Percentiles rank a stretch among this genome's conserved stretches.
These are phyloP conservation scores for Clonostachys rhizophaga DNA, from an alignment of 2,329 filamentous ascomycete genomes.

Conservation along the genomic window DNA sequence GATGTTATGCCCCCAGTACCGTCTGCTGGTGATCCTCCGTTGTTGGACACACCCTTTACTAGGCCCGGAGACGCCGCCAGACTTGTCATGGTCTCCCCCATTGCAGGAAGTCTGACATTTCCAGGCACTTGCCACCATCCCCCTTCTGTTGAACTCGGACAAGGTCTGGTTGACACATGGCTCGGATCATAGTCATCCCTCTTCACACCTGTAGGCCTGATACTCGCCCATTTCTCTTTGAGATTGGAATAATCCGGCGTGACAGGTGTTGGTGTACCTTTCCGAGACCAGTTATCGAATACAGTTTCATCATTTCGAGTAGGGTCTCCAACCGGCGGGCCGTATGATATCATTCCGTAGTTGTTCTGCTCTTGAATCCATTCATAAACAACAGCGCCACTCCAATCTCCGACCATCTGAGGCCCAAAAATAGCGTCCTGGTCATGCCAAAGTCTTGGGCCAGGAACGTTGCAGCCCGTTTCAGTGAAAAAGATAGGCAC, in stretches of 20 bases:
- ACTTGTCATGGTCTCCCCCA: constrained; percentile 42
- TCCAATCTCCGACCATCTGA: constrained; percentile 67
- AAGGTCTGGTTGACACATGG: constrained; percentile 58
- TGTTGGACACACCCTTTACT: no score
- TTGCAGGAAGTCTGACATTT: constrained; percentile 61
- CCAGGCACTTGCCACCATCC: constrained; percentile 80
- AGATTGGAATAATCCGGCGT: constrained; percentile 76
- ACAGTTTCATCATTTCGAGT: constrained; percentile 48
- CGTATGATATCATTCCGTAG: constrained; percentile 79
- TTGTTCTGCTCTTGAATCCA: constrained; percentile 84
- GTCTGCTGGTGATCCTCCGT: no score
- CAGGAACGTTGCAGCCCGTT: constrained; percentile 71
- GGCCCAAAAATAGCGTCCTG: constrained; percentile 72
- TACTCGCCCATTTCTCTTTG: constrained; percentile 68
- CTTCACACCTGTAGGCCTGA: constrained; percentile 64
- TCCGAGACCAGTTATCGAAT: constrained; percentile 62
- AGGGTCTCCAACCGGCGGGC: constrained; percentile 46
- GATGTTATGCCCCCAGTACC: no score
- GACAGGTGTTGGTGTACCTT: constrained; percentile 69
- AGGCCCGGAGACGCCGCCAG: no score
- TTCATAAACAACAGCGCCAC: constrained; percentile 81
- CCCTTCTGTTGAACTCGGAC: constrained; percentile 63
- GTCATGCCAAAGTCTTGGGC: constrained; percentile 62
- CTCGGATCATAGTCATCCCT: constrained; percentile 60
- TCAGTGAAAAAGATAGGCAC: constrained; percentile 91